Base-by-base conservation (phyloP, 805 yeast species). In the Sungouiozyma intestinalis region DNA sequence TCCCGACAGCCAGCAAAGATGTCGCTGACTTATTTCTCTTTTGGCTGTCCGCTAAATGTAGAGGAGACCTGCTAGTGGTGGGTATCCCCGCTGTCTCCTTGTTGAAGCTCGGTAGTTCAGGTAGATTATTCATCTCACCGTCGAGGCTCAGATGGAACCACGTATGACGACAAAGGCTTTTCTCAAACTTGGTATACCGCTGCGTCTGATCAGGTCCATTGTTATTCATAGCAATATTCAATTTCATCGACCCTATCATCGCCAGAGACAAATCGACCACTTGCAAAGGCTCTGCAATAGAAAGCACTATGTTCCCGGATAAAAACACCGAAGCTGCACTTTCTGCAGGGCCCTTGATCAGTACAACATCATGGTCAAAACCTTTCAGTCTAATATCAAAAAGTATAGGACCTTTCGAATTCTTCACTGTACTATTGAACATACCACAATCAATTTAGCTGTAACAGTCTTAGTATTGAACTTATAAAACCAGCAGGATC, bases 261-360 rank as follows among this genome's bases (percentile, higher is more conserved):
- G 77, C 72, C 41, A 90, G 62, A 2, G 76, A 61, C 45, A 90
- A 60, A 51, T 72, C 74, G 54, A 77, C 81, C 39, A 90, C 71
- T 13, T 76, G 63, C 44, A 85, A 65, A 2, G 94, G 85, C 49
- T 92, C 97, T 15, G 72, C 68, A 1, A 85, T 77, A 1, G 92
- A 74, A 18, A 92, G 62, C 1, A 83, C 90, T 20, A 92, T 78
- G 8, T 77, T 77, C 3, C 98, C 98, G 1, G 81, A 65, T 29
- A 92, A 62, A 5, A 82, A 63, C 3, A 77, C 84, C 2, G 95
- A 79, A 0, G 85, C 71, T 0, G 97, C 94, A 42, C 81, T 90
- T 35, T 72, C 71, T 3, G 80, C 77, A 1, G 80, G 52, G 1
- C 98, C 98, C 51, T 87, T 81, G 33, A 90, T 62, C 9, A 90